Evolutionary conservation across 108 stramenopile species (phyloP).

Genomic region (Aurantiochytrium sp.): DNA sequence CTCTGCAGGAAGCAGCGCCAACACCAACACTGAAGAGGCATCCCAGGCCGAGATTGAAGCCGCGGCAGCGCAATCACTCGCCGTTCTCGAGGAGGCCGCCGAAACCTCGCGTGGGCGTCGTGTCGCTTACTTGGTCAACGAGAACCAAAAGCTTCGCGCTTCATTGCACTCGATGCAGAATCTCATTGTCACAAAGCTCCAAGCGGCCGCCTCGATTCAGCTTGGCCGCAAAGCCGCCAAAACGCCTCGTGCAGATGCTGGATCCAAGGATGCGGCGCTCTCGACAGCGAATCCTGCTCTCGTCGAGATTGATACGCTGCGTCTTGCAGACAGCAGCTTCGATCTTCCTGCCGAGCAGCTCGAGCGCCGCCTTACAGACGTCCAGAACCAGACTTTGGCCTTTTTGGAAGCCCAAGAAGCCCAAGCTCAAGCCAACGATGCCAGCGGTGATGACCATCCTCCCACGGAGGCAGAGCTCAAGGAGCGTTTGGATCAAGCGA

Average conservation of each 20-base stretch:
- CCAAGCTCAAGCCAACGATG: background rate
- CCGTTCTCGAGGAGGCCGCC: background rate
- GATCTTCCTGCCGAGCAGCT: background rate
- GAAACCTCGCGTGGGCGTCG: background rate
- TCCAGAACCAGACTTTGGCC: background rate
- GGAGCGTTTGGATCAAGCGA: background rate
- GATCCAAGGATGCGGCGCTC: background rate
- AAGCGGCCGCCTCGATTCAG: background rate
- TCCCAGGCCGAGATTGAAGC: background rate
- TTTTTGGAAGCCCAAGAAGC: background rate
- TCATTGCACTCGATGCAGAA: background rate
- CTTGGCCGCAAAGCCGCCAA: too few relatives aligned
- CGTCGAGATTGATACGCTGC: background rate
- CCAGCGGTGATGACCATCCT: background rate
- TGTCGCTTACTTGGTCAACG: background rate
- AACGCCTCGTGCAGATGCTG: background rate
- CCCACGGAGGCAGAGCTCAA: background rate
- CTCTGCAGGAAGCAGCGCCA: background rate
- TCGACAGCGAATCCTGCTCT: background rate
- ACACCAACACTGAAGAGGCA: background rate
- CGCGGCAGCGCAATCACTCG: background rate
- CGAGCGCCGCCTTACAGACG: background rate
- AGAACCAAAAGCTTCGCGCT: constrained; percentile 1
- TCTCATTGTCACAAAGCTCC: background rate
- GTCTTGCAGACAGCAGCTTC: background rate